Percentiles rank a stretch among this genome's conserved stretches.
Evolutionary conservation across 2,329 filamentous ascomycete species (phyloP).

Genomic region (Ophiocordyceps sinensis): DNA sequence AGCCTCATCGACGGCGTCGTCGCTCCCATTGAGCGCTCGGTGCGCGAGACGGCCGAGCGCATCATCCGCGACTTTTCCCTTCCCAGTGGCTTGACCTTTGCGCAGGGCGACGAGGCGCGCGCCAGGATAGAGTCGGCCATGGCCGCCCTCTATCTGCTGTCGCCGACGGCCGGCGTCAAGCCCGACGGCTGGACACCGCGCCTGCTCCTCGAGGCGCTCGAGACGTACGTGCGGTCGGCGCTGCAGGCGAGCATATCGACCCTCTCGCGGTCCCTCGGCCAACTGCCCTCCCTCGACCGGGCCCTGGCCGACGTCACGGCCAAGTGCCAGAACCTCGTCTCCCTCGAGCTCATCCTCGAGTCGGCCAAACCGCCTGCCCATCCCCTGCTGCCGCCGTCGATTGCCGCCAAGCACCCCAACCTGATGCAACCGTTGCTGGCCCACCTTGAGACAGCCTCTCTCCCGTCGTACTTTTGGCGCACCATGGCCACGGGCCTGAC

Average conservation of each 20-base stretch:
- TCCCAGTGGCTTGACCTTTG: constrained; percentile 38
- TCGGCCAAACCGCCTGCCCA: constrained; percentile 53
- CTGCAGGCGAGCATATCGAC: constrained; percentile 66
- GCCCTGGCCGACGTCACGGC: constrained; percentile 69
- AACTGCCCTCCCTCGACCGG: constrained; percentile 68
- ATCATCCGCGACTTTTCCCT: constrained; percentile 75
- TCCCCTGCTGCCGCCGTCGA: constrained; percentile 38
- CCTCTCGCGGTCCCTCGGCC: constrained; percentile 60
- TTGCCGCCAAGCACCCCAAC: constrained; percentile 24
- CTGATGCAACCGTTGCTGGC: constrained; percentile 61
- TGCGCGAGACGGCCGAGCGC: constrained; percentile 63
- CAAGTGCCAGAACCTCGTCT: constrained; percentile 83
- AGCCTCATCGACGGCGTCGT: constrained; percentile 57
- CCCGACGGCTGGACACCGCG: constrained; percentile 48
- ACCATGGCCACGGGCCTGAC: constrained; percentile 68
- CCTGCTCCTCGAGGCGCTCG: constrained; percentile 60
- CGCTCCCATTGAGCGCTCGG: constrained; percentile 54
- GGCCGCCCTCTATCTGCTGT: constrained; percentile 66
- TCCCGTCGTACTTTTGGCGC: constrained; percentile 89
- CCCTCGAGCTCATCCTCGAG: constrained; percentile 64
- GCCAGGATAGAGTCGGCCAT: constrained; percentile 60
- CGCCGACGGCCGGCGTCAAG: constrained; percentile 42
- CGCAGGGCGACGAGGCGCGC: constrained; percentile 60
- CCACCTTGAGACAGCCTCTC: constrained; percentile 72
- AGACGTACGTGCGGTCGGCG: constrained; percentile 68